phyloP scores from a whole-genome alignment of 2,329 filamentous ascomycete genomes.

The Fusarium compactum region DNA sequence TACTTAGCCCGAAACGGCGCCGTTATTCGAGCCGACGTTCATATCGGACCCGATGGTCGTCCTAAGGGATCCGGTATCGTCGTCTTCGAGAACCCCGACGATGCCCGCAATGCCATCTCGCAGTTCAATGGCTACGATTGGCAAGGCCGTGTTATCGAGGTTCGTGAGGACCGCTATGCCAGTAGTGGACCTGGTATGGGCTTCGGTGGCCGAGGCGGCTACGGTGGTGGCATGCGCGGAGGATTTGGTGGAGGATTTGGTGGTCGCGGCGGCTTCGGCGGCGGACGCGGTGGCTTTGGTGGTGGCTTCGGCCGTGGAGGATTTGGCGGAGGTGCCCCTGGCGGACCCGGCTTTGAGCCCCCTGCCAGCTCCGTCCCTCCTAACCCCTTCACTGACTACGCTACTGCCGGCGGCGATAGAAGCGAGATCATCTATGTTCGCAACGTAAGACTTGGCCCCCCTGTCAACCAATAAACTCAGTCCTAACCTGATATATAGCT shows the following conservation, averaged over 20 bases:
- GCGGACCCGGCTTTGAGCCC: conserved; percentile 59
- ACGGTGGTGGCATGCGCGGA: conserved; percentile 69
- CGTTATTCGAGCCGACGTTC: conserved; percentile 95
- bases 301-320: conserved; percentile 61
- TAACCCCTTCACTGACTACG: conserved; percentile 94
- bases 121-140: conserved; percentile 99
- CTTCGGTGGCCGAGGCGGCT: conserved; percentile 69
- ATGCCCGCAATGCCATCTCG: conserved; percentile 94
- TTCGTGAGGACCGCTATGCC: conserved; percentile 95
- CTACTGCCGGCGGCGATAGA: conserved; percentile 86
- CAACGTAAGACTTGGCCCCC: conserved; percentile 76
- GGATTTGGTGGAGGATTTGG: conserved; percentile 68
- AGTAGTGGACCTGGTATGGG: conserved; percentile 68
- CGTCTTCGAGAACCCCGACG: conserved; percentile 93
- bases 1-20: conserved; percentile 70
- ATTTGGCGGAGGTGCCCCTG: conserved; percentile 60
- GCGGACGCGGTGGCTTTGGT: conserved; percentile 57
- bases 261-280: conserved; percentile 64
- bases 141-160: conserved; percentile 93
- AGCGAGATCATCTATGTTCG: conserved; percentile 92
- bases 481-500: conserved; percentile 67
- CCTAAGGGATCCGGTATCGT: conserved; percentile 98
- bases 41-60: conserved; percentile 88
- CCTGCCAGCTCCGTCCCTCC: conserved; percentile 67
- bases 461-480: not conserved